Conservation (phyloP, 768 basidiomycete genomes). For the Neoboletus brunneissimus region DNA sequence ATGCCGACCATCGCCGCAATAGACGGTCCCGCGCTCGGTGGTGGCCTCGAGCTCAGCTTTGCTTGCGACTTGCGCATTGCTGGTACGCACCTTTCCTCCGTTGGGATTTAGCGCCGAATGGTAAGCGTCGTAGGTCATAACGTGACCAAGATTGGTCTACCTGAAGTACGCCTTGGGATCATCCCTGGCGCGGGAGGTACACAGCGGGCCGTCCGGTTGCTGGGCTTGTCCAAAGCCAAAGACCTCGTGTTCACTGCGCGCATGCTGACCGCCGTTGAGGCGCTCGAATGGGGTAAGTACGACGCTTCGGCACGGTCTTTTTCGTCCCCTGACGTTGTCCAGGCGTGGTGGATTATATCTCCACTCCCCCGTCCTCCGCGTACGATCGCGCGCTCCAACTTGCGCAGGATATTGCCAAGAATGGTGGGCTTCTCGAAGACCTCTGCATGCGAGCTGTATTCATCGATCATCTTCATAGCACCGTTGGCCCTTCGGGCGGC, state of each 20-base stretch:
- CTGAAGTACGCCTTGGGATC: slow-evolving; percentile 76
- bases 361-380: slow-evolving; percentile 54
- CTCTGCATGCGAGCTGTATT: not conserved
- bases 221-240: slow-evolving; percentile 80
- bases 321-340: slow-evolving; percentile 11
- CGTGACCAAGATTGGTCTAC: slow-evolving; percentile 85
- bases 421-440: slow-evolving; percentile 41
- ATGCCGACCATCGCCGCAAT: slow-evolving; percentile 92
- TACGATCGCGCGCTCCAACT: slow-evolving; percentile 69
- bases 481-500: slow-evolving; percentile 86
- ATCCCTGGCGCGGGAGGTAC: slow-evolving; percentile 93
- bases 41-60: slow-evolving; percentile 85
- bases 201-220: slow-evolving; percentile 72
- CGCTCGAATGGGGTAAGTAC: slow-evolving; percentile 62
- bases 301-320: not conserved
- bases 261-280: slow-evolving; percentile 61
- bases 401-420: slow-evolving; percentile 66
- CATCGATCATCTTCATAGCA: slow-evolving; percentile 42
- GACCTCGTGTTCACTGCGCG: slow-evolving; percentile 84
- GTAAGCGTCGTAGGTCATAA: slow-evolving; percentile 42
- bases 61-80: slow-evolving; percentile 90
- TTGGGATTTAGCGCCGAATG: not conserved
- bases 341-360: slow-evolving; percentile 85
- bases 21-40: slow-evolving; percentile 90
- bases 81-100: slow-evolving; percentile 45